Evolutionary conservation across 257 asterid genomes (phyloP), one percentile per base, ranked within the genome.

Genomic region (Ilex aquifolium): DNA sequence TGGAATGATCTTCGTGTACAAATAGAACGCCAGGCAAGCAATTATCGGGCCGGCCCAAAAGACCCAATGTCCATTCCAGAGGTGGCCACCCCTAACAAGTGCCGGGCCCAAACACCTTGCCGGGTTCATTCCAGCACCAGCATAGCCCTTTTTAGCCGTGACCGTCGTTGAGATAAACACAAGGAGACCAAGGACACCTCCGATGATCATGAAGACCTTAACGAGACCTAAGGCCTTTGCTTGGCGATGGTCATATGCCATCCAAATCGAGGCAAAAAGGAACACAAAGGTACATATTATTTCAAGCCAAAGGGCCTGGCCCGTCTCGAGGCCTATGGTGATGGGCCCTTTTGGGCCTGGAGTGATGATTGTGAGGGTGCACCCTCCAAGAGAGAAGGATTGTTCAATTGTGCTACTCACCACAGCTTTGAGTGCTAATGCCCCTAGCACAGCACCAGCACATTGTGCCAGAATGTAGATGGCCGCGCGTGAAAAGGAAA

Each of bases 21-120:
- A 56, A 65, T 88, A 88, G 36, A 88, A 88, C 6, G 61, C 84
- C 11, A 81, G 39, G 27, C 93, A 82, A 32, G 95, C 84, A 7
- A 81, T 63, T 0, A 63, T 73, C 0, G 96, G 96, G 14, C 93
- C 96, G 7, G 58, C 83, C 96, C 95, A 88, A 51, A 86, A 86
- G 13, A 88, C 75, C 96, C 96, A 86, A 50, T 88, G 95, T 2
- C 84, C 90, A n/a, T 83, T 63, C 96, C 95, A 84, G 1, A 88
- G 74, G 50, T 82, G 90, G 2, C 95, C 96, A 5, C 95, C 93
- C 55, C 95, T 74, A 8, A 86, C 96, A 2, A 84, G 29, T 10
- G 90, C 88, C 1, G 96, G 76, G 15, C 95, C 96, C 0, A 88
- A 52, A 62, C 96, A 88, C 78, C 95, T 61, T 0, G 96, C 95